Evolutionary conservation across 352 stramenopile species (phyloP), one percentile per base, ranked within the genome.

Genomic region (Globisporangium paroecandrum): DNA sequence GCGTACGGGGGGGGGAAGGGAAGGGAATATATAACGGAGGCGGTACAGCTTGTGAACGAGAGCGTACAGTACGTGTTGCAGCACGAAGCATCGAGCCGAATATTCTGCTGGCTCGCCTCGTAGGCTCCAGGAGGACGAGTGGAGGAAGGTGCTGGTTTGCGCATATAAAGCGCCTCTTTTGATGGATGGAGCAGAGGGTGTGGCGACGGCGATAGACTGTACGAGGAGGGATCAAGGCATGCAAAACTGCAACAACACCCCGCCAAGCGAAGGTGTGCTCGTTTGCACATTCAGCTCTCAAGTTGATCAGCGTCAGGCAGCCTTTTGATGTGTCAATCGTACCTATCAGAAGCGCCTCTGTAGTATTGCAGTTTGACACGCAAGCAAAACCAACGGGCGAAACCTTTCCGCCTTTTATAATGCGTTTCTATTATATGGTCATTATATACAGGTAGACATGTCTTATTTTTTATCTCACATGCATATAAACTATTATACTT

Each of bases 311-410:
- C n/a, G 18, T 18, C 13, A 49, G 41, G 41, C 41, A 49, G 47
- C 20, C 22, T 36, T 46, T 10, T 27, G 34, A 47, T 57, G 43
- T 49, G 20, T 49, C 8, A 65, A 32, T 58, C 60, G 60, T 24
- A 66, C 60, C 32, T 66, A n/a, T 46, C 12, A 34, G 60, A n/a
- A 10, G 6, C 10, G 12, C 12, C 8, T 24, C 29, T 36, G 41
- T 65, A 43, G 5, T 3, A 4, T 7, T 18, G 7, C 1, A 7
- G 34, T 51, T 65, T 66, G 60, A 66, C 60, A 66, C 29, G 46
- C 60, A 58, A 46, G 38, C 38, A 46, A 46, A 46, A 46, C 38
- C 38, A 46, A 46, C 12, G 38, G 38, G 38, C 15, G 12, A 47
- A 46, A 32, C 29, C 4, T 20, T n/a, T n/a, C 15, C 9, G 4